Base-by-base conservation (phyloP, 305 asterid genomes). In the Petunia hybrid region DNA sequence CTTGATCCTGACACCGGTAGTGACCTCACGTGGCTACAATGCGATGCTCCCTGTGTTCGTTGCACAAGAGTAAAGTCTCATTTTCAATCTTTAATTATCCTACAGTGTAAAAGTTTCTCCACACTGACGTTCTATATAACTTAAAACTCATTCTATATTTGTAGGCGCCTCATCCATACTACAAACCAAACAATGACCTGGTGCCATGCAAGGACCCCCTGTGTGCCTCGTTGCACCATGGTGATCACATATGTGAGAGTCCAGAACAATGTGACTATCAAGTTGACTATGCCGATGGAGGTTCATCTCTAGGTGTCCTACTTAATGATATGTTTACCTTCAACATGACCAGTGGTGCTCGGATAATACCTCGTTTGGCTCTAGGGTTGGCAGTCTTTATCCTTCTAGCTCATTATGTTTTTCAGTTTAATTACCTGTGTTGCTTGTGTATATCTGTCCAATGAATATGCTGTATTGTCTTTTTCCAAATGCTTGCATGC, bases 1-100 rank as follows among this genome's bases (percentile, higher is more conserved):
- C 98, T 96, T 84, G 99, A 96, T 93, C 97, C 98, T 14, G 99
- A 94, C 81, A 94, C 99, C 0, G 99, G 99, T 65, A 96, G 98
- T 82, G 98, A 96, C 82, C 99, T 96, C 84, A 96, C 98, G 4
- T 96, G 99, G 99, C 91, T 96, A 84, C 99, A 96, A 85, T 96
- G 99, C 65, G 97, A 96, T 77, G 99, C 99, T 62, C 99, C 98
- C 1, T 96, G 99, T 84, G 94, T 93, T 69, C 98, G 86, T 79
- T 94, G 99, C 89, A 94, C 97, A 38, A 65, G 87, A 88, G 98
- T 94, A 88, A 77, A 55, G 36, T 22, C n/a, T 12, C 31, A 22
- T 22, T 22, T 22, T 22, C 31, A 22, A 22, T 22, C 31, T 22
- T 22, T 22, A 22, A 22, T 22, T 22, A 22, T 22, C 31, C 31